Conservation (phyloP, 2,329 filamentous ascomycete genomes). For the Albophoma yamanashiensis region DNA sequence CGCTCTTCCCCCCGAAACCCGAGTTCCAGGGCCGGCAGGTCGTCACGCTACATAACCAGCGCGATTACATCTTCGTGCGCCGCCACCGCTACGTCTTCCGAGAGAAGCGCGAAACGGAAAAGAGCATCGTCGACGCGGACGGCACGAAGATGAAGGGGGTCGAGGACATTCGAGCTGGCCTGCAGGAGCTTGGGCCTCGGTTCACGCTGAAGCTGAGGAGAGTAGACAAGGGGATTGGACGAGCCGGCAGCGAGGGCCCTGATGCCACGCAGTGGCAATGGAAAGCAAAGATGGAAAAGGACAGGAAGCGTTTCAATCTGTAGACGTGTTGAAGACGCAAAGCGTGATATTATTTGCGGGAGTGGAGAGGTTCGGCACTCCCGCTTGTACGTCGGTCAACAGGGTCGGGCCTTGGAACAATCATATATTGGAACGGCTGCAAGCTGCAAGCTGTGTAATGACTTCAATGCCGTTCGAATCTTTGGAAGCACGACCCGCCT, state of each 20-base stretch:
- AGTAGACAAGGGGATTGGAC: conserved; percentile 78
- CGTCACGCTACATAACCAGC: conserved; percentile 86
- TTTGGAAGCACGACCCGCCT: background rate
- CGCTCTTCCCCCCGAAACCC: conserved; percentile 56
- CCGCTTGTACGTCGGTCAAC: background rate
- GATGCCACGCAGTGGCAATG: conserved; percentile 88
- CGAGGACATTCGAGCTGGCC: conserved; percentile 72
- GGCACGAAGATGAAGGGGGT: conserved; percentile 77
- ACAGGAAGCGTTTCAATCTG: conserved; percentile 85
- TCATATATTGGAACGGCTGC: background rate
- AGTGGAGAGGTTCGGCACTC: background rate
- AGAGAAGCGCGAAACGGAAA: conserved; percentile 78
- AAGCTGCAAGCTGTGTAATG: background rate
- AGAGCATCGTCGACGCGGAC: conserved; percentile 70
- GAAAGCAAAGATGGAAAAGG: conserved; percentile 92
- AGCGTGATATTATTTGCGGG: too few species aligned
- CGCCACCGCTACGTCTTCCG: conserved; percentile 88
- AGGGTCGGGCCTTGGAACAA: background rate
- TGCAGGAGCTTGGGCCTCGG: conserved; percentile 80
- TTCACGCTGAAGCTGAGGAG: conserved; percentile 73
- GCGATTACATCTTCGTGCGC: conserved; percentile 90
- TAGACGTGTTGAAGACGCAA: conserved; percentile 26
- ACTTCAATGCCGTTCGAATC: background rate
- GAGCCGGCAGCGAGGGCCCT: conserved; percentile 56
- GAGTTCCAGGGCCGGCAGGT: conserved; percentile 83